Percentiles rank a stretch among this genome's conserved stretches.
These are phyloP conservation scores for Arthrobotrys conoides DNA, from an alignment of 2,329 filamentous ascomycete genomes.

Conservation along the genomic window DNA sequence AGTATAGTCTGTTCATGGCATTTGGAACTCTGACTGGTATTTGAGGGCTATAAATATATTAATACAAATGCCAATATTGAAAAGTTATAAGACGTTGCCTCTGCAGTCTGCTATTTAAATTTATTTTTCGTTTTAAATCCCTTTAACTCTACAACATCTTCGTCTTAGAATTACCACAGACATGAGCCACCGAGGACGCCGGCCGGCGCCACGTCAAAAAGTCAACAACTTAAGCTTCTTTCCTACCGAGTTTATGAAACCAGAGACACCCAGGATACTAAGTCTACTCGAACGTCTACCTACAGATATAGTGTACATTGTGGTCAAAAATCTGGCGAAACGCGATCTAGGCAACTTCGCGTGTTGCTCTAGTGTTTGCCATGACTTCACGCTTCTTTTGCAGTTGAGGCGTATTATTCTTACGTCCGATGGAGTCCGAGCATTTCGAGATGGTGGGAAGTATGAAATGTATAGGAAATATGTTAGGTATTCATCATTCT, in stretches of 20 bases:
- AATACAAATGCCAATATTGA: background rate
- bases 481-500: background rate
- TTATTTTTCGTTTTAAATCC: too few species aligned
- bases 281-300: background rate
- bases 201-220: too few species aligned
- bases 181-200: background rate
- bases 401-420: background rate
- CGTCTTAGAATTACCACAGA: too few species aligned
- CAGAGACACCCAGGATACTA: background rate
- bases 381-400: background rate
- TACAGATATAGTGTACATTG: background rate
- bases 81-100: too few species aligned
- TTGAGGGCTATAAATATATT: background rate
- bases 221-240: background rate
- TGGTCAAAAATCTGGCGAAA: background rate
- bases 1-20: background rate
- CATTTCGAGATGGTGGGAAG: slow-evolving; percentile 1
- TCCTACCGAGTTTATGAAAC: background rate
- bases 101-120: too few species aligned
- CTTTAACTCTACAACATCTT: too few species aligned
- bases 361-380: background rate
- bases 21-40: background rate
- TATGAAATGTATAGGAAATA: background rate
- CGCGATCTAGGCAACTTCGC: background rate
- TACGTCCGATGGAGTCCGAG: background rate